These are phyloP conservation scores for Phaseolus coccineus DNA, from an alignment of 331 rosid species.

Conservation along the genomic window DNA sequence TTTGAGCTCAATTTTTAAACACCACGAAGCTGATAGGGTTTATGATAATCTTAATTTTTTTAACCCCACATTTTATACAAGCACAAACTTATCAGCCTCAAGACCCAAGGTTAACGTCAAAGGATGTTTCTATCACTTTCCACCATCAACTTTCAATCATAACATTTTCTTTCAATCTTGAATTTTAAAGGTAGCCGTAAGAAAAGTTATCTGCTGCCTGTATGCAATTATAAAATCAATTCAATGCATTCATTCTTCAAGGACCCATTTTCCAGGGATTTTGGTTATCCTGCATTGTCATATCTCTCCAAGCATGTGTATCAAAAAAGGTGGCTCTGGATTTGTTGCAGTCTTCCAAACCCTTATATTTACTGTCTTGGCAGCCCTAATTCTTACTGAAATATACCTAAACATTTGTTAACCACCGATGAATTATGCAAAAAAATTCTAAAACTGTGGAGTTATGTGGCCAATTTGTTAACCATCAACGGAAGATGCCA, in stretches of 20 bases:
- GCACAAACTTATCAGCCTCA: conserved; percentile 31
- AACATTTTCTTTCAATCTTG: conserved; percentile 74
- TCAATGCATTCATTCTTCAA: conserved; percentile 1
- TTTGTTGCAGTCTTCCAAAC: background rate
- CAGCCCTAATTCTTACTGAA: background rate
- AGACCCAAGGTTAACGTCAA: conserved; percentile 51
- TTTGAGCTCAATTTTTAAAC: background rate
- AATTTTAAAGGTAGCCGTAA: conserved; percentile 61
- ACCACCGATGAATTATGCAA: background rate
- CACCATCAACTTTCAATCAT: conserved; percentile 60
- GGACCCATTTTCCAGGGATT: conserved; percentile 43
- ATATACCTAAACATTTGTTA: no score
- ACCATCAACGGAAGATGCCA: no score
- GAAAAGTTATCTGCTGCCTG: conserved; percentile 37
- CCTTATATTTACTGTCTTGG: background rate
- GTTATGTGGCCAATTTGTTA: no score
- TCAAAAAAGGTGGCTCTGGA: background rate
- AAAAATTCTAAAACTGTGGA: no score
- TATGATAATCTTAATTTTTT: background rate
- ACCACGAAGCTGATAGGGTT: background rate
- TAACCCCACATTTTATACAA: background rate
- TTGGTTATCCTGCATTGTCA: background rate
- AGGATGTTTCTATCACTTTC: conserved; percentile 54
- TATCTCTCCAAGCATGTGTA: background rate
- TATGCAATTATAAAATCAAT: background rate